phyloP scores from a whole-genome alignment of 2,329 filamentous ascomycete genomes.

The Talaromyces albobiverticillius region DNA sequence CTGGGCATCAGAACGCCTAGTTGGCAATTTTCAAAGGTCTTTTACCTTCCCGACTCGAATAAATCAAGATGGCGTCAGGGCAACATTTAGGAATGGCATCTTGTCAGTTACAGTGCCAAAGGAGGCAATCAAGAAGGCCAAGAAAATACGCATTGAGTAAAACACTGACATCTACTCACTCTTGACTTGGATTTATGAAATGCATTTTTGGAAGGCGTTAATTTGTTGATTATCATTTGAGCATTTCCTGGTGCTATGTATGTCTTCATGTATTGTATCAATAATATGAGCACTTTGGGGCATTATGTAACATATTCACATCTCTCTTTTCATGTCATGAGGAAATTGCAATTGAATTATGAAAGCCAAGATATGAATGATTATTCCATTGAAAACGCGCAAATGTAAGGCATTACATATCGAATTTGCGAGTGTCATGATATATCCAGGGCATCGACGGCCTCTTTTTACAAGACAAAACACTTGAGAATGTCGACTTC shows the following conservation, averaged over 20 bases:
- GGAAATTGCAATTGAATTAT: not conserved
- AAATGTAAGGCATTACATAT: no score
- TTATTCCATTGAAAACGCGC: no score
- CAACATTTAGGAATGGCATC: constrained; percentile 58
- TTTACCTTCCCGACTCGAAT: constrained; percentile 57
- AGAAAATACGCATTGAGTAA: constrained; percentile 56
- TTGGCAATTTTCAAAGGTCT: constrained; percentile 56
- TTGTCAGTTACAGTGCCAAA: constrained; percentile 57
- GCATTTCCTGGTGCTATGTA: not conserved
- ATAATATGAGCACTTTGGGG: not conserved
- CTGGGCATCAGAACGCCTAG: constrained; percentile 57
- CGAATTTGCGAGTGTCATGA: no score
- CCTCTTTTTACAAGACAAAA: no score
- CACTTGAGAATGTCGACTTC: not conserved
- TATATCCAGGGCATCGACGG: no score
- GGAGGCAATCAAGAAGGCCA: constrained; percentile 45
- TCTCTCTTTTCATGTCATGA: not conserved
- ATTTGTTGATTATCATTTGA: not conserved
- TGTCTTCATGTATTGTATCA: not conserved
- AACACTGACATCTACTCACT: not conserved
- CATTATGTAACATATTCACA: not conserved
- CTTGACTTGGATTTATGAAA: not conserved
- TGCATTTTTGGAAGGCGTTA: constrained; percentile 9
- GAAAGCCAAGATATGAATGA: no score
- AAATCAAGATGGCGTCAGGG: constrained; percentile 58